A percentile compares a stretch with the other conserved stretches of the same genome.
Conservation (phyloP, 139 green algal species). For the Prasinococcaceae sp. region DNA sequence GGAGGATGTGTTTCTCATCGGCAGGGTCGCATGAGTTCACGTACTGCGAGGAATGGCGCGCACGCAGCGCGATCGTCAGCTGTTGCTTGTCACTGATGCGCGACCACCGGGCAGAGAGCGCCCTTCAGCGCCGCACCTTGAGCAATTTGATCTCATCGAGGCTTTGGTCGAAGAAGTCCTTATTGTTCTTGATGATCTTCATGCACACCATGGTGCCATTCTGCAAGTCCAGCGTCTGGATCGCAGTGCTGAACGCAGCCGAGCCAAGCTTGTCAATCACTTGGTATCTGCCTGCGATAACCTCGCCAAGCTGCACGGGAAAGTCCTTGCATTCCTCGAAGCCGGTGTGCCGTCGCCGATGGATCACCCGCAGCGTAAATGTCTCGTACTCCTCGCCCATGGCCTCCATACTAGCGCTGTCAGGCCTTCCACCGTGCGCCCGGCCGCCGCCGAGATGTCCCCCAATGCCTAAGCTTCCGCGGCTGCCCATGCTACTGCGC, state of each 20-base stretch:
- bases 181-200: slow-evolving; percentile 98
- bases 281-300: slow-evolving; percentile 81
- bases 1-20: slow-evolving; percentile 72
- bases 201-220: slow-evolving; percentile 67
- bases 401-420: too few species aligned
- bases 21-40: slow-evolving; percentile 72
- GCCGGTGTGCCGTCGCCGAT: slow-evolving; percentile 53
- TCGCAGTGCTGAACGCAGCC: slow-evolving; percentile 85
- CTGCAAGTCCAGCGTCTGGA: slow-evolving; percentile 79
- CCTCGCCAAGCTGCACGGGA: slow-evolving; percentile 54
- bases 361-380: slow-evolving; percentile 57
- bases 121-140: too few species aligned
- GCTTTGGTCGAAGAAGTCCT: slow-evolving; percentile 93
- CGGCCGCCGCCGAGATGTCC: too few species aligned
- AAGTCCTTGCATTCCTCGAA: slow-evolving; percentile 90
- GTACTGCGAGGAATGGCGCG: too few species aligned
- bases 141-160: slow-evolving; percentile 96
- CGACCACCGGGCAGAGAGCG: too few species aligned
- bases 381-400: slow-evolving; percentile 53
- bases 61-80: too few species aligned
- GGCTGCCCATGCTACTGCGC: too few species aligned
- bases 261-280: slow-evolving; percentile 79
- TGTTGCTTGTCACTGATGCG: too few species aligned
- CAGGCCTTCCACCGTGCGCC: too few species aligned
- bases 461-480: too few species aligned